Percentiles rank a stretch among this genome's conserved stretches.
Conservation (phyloP, 2,329 filamentous ascomycete species). For the Paracoccidioides brasiliensis region DNA sequence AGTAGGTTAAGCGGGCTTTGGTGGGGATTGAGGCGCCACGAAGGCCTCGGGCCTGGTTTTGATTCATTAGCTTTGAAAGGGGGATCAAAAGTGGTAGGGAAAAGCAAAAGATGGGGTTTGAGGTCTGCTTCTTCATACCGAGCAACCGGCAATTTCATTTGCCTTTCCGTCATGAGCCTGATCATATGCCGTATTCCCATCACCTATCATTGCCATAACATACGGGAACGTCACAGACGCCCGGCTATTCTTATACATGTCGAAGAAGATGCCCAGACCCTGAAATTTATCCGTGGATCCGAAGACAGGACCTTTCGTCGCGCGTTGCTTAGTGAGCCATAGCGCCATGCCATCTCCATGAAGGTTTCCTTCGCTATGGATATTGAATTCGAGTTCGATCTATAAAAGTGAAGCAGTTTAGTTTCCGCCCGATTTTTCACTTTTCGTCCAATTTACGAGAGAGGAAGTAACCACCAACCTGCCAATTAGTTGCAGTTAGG, state of each 20-base stretch:
- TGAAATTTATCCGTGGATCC: constrained; percentile 81
- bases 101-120: not conserved
- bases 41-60: constrained; percentile 59
- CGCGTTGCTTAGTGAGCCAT: constrained; percentile 94
- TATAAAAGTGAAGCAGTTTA: constrained; percentile 15
- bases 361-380: constrained; percentile 75
- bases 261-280: constrained; percentile 87
- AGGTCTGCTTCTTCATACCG: constrained; percentile 35
- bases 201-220: constrained; percentile 96
- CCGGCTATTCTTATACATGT: constrained; percentile 99
- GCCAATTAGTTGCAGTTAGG: constrained; percentile 95
- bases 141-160: constrained; percentile 87
- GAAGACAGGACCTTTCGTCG: constrained; percentile 68
- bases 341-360: constrained; percentile 95
- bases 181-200: constrained; percentile 80
- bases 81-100: constrained; percentile 1
- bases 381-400: constrained; percentile 90
- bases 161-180: constrained; percentile 89
- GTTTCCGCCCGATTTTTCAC: not conserved
- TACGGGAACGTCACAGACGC: constrained; percentile 93
- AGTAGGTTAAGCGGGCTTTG: constrained; percentile 82
- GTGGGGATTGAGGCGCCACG: constrained; percentile 68
- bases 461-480: constrained; percentile 37
- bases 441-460: not conserved
- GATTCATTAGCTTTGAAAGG: not conserved